Evolutionary conservation across 192 early-diverging fungal species (phyloP), one percentile per base, ranked within the genome.

Genomic region (Gigaspora rosea): DNA sequence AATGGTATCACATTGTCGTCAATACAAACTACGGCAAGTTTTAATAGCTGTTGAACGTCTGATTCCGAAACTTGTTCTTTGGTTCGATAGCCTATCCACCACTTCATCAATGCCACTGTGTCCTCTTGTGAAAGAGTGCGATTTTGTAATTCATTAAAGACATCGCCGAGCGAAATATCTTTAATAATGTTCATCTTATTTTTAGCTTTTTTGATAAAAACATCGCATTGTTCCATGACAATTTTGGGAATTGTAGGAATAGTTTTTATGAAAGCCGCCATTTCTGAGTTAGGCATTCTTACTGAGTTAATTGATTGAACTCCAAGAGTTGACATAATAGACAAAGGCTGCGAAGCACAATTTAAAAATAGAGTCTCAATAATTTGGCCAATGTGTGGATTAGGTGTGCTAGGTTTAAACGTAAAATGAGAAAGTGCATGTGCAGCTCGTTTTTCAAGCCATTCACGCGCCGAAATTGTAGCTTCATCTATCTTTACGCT

Each of bases 391-490:
- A 96, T 91, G 46, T 89, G 80, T 1, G 80, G 51, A 36, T 86
- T 88, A 9, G 95, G 95, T 10, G 94, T 96, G 51, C 91, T 91
- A 9, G 81, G 79, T n/a, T 87, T 82, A 61, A 92, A 92, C 2
- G 89, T 82, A 75, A 95, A 96, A 0, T 87, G 82, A 16, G 80
- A 78, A 50, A 95, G 73, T 3, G 90, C 84, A 78, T 95, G 94
- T 0, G 86, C 76, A 3, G 89, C 91, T n/a, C 89, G 88, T 9
- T 88, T 88, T 27, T 86, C 79, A 9, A 69, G 22, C 18, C 13
- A 51, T 13, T 9, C 11, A 27, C 46, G 22, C 20, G 11, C 11
- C 20, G 22, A 7, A 1, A 50, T 52, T 50, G 0, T 69, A 15
- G n/a, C 48, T 48, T 69, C 67, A 52, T 51, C 67, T 47, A 41